phyloP scores from a whole-genome alignment of 352 stramenopile genomes.

The Globisporangium ultimum region DNA sequence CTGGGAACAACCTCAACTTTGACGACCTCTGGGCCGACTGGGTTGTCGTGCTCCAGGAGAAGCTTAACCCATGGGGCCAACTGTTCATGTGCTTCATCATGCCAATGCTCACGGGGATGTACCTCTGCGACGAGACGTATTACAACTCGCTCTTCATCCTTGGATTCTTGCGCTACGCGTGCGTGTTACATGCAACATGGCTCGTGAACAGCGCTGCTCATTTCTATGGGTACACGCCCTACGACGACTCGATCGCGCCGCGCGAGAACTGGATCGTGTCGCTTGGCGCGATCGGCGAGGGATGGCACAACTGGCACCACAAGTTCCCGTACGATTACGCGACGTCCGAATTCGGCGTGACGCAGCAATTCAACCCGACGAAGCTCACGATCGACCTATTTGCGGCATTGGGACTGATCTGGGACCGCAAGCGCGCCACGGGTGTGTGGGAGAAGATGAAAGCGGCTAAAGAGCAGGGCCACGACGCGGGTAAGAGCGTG shows the following conservation, averaged over 20 bases:
- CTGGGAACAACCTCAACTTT: constrained; percentile 93
- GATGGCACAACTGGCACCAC: constrained; percentile 99
- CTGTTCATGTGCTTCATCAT: constrained; percentile 98
- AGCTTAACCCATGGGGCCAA: constrained; percentile 96
- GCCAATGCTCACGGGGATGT: constrained; percentile 87
- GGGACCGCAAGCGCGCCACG: constrained; percentile 92
- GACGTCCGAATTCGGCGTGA: constrained; percentile 95
- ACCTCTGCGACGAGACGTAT: constrained; percentile 90
- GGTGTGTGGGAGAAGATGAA: constrained; percentile 94
- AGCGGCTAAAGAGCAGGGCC: constrained; percentile 33
- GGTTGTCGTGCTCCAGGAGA: constrained; percentile 95
- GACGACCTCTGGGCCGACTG: constrained; percentile 95
- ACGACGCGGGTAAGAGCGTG: constrained; percentile 27
- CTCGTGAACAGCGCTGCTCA: constrained; percentile 98
- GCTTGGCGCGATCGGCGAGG: constrained; percentile 94
- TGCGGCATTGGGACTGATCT: constrained; percentile 89
- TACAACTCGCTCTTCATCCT: constrained; percentile 96
- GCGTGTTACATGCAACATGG: constrained; percentile 97
- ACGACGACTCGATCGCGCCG: constrained; percentile 92
- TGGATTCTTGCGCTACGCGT: constrained; percentile 92
- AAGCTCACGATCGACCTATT: constrained; percentile 97
- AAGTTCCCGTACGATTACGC: constrained; percentile 99
- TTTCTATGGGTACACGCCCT: constrained; percentile 97
- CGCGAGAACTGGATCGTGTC: constrained; percentile 97
- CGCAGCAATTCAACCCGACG: constrained; percentile 96